These are phyloP conservation scores for Aspergillus melleus DNA, from an alignment of 2,329 filamentous ascomycete genomes.

Conservation along the genomic window DNA sequence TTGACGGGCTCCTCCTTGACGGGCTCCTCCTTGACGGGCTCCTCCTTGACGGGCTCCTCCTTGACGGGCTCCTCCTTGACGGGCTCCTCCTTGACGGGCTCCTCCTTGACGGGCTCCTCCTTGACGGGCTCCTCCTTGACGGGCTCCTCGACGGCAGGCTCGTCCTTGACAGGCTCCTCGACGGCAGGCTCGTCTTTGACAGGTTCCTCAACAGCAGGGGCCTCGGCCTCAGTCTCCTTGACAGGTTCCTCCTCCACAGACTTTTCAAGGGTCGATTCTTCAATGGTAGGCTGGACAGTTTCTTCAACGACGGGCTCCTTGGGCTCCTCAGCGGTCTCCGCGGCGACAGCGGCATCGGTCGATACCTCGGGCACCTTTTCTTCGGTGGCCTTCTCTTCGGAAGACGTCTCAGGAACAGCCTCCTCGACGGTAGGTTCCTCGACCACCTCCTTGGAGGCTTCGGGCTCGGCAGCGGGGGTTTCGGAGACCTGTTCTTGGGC, in stretches of 20 bases:
- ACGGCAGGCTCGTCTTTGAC: neutral
- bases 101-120: too few relatives aligned
- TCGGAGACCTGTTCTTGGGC: conserved; percentile 1
- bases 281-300: neutral
- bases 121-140: too few relatives aligned
- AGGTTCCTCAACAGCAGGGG: neutral
- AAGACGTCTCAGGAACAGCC: neutral
- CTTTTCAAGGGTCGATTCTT: neutral
- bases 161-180: neutral
- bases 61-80: too few relatives aligned
- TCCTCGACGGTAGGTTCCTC: conserved; percentile 4
- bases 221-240: neutral
- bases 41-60: too few relatives aligned
- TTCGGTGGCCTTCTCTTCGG: conserved; percentile 2
- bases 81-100: neutral
- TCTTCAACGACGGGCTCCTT: conserved; percentile 5
- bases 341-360: neutral
- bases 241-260: conserved; percentile 3
- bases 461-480: conserved; percentile 3
- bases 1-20: conserved; percentile 3
- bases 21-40: neutral
- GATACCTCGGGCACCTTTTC: conserved; percentile 3
- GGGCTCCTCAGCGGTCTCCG: conserved; percentile 4
- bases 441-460: neutral
- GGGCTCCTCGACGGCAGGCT: conserved; percentile 2